Evolutionary conservation across 148 eudicot genomes (phyloP).

Genomic region (Amaranthus palmeri): DNA sequence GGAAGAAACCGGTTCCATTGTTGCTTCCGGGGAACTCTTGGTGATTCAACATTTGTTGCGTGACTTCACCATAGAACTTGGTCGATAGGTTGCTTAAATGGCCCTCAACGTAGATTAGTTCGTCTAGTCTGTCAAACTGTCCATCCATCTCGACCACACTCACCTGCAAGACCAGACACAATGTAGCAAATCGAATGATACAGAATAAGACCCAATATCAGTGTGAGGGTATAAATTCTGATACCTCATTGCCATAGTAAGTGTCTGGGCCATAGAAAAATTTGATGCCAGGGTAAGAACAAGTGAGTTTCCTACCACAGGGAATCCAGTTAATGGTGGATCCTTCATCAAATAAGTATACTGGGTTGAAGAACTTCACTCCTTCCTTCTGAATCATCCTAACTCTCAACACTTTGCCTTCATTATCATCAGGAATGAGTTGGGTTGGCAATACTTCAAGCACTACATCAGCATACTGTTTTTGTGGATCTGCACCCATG

Average conservation of each 20-base stretch:
- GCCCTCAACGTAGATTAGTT: constrained; percentile 92
- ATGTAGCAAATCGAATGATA: neutral
- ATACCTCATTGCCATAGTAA: constrained; percentile 80
- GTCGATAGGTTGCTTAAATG: constrained; percentile 93
- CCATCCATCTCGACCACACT: constrained; percentile 97
- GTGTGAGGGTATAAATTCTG: too few species aligned
- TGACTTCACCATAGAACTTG: constrained; percentile 97
- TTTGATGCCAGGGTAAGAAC: constrained; percentile 98
- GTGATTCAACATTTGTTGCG: constrained; percentile 97
- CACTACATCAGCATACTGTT: constrained; percentile 92
- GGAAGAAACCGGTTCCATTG: constrained; percentile 98
- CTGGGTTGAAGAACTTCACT: constrained; percentile 78
- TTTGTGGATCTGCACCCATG: constrained; percentile 73
- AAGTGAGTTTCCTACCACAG: constrained; percentile 89
- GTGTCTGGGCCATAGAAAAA: constrained; percentile 87
- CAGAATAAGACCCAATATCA: too few species aligned
- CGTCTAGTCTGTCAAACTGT: constrained; percentile 95
- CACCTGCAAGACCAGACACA: constrained; percentile 41
- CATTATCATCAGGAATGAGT: constrained; percentile 87
- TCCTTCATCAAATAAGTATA: constrained; percentile 96
- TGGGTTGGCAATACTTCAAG: constrained; percentile 93
- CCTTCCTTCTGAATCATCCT: constrained; percentile 94
- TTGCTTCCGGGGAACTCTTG: constrained; percentile 95
- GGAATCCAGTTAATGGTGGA: constrained; percentile 95
- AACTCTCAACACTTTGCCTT: constrained; percentile 89